Percentiles rank a stretch among this genome's conserved stretches.
These are phyloP conservation scores for Taxawa tesnikishii DNA, from an alignment of 2,329 filamentous ascomycete species.

Conservation along the genomic window DNA sequence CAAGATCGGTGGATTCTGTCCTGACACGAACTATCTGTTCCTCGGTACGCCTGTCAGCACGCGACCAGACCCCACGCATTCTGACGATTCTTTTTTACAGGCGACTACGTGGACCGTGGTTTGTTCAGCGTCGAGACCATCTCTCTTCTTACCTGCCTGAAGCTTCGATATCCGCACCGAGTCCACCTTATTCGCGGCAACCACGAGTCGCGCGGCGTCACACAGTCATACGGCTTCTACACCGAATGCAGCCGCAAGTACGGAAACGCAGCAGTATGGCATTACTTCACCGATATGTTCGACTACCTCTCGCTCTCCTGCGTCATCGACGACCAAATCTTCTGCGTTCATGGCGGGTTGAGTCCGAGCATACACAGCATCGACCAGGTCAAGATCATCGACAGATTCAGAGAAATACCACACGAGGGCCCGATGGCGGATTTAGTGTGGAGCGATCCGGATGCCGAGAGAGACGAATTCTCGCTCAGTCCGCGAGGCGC, in stretches of 20 bases:
- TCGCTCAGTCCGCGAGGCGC: slow-evolving; percentile 85
- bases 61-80: background rate
- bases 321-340: slow-evolving; percentile 97
- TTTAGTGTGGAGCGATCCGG: slow-evolving; percentile 94
- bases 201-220: slow-evolving; percentile 83
- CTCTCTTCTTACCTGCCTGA: slow-evolving; percentile 91
- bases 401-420: slow-evolving; percentile 95
- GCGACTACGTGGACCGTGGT: slow-evolving; percentile 89
- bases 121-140: slow-evolving; percentile 99
- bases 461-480: slow-evolving; percentile 95
- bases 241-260: slow-evolving; percentile 97
- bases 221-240: slow-evolving; percentile 98
- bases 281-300: slow-evolving; percentile 99
- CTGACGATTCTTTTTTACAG: too few species aligned
- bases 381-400: slow-evolving; percentile 99
- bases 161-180: slow-evolving; percentile 89
- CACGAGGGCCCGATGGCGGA: slow-evolving; percentile 99
- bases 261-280: slow-evolving; percentile 97
- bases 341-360: slow-evolving; percentile 86
- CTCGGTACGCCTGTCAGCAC: slow-evolving; percentile 48
- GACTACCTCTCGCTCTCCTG: slow-evolving; percentile 94
- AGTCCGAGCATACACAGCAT: slow-evolving; percentile 78
- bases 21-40: slow-evolving; percentile 96
- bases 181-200: slow-evolving; percentile 84
- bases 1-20: slow-evolving; percentile 92